A percentile compares a stretch with the other conserved stretches of the same genome.
Conservation (phyloP, 257 asterid genomes). For the Eucommia ulmoides region DNA sequence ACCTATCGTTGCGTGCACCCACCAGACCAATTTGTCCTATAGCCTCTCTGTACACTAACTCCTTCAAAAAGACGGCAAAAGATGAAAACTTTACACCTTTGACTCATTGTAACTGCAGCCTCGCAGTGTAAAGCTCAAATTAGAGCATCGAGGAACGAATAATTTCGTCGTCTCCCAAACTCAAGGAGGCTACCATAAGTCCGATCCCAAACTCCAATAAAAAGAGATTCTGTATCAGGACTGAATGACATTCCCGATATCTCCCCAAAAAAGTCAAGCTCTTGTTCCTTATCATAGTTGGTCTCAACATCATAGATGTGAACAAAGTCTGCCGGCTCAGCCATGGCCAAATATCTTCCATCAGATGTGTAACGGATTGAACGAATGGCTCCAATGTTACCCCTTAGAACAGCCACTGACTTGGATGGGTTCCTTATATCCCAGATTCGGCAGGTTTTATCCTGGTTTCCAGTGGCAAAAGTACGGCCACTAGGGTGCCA, state of each 20-base stretch:
- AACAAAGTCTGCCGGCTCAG: conserved; percentile 97
- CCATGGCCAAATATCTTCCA: conserved; percentile 89
- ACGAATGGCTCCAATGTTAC: conserved; percentile 82
- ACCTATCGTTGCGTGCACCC: no score
- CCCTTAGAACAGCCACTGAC: conserved; percentile 55
- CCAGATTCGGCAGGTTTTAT: conserved; percentile 86
- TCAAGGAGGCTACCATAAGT: conserved; percentile 89
- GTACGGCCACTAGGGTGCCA: conserved; percentile 86
- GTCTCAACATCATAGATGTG: conserved; percentile 65
- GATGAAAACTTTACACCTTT: no score
- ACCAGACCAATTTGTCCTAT: no score
- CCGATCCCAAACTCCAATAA: conserved; percentile 87
- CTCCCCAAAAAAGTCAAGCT: conserved; percentile 92
- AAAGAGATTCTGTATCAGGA: conserved; percentile 82
- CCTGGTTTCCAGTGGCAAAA: conserved; percentile 95
- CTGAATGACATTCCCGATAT: conserved; percentile 84
- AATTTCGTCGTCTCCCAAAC: conserved; percentile 53
- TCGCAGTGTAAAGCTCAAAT: no score
- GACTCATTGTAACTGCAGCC: no score
- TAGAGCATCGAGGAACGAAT: conserved; percentile 53
- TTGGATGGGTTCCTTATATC: conserved; percentile 57
- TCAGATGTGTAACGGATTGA: conserved; percentile 82
- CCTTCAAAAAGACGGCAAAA: no score
- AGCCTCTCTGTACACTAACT: no score
- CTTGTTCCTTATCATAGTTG: conserved; percentile 73